Conservation (phyloP, 176 grass and related monocot species). For the Otatea glauca region DNA sequence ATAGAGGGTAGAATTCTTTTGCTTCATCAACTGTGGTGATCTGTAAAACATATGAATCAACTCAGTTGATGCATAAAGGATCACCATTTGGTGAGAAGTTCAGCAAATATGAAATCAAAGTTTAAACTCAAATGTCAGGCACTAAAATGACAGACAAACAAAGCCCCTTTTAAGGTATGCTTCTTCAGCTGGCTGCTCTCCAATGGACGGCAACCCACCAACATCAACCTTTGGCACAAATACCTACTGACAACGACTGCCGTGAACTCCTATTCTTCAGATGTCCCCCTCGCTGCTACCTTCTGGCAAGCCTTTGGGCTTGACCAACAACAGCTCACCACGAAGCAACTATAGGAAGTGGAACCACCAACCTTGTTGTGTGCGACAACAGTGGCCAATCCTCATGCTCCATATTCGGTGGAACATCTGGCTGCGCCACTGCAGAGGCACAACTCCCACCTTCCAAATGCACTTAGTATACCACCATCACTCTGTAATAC, state of each 20-base stretch:
- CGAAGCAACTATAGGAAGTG: background rate
- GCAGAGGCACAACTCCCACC: background rate
- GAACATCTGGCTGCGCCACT: background rate
- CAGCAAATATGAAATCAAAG: background rate
- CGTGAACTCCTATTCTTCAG: background rate
- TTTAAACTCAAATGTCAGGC: slow-evolving; percentile 5
- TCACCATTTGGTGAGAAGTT: background rate
- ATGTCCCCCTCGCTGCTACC: background rate
- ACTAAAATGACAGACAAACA: background rate
- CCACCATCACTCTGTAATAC: background rate
- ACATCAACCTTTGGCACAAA: background rate
- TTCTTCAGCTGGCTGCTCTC: background rate
- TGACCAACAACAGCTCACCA: background rate
- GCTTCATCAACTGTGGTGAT: slow-evolving; percentile 92
- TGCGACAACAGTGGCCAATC: background rate
- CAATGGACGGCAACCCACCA: background rate
- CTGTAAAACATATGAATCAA: slow-evolving; percentile 46
- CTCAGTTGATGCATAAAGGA: background rate
- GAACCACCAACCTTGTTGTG: background rate
- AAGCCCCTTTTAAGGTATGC: background rate
- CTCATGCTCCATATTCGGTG: background rate
- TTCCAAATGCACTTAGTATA: slow-evolving; percentile 1
- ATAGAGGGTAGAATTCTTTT: slow-evolving; percentile 90
- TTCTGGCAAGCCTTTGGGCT: background rate
- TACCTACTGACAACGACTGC: background rate